A percentile compares a stretch with the other conserved stretches of the same genome.
Evolutionary conservation across 1,284 basidiomycete species (phyloP).

Genomic region (Fomitopsis schrenkii): DNA sequence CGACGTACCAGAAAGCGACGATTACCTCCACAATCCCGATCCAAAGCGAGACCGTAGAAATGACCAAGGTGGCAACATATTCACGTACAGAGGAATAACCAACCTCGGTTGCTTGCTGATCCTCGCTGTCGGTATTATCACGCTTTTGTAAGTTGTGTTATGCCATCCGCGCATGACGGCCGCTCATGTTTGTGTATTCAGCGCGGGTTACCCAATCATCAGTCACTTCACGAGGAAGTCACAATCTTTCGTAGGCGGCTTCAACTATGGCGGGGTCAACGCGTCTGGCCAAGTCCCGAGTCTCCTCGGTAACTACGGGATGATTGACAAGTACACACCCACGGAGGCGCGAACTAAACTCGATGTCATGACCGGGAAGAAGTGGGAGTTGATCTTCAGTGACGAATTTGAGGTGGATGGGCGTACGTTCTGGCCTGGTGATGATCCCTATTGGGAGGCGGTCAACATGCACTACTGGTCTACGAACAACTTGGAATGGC

Average conservation of each 20-base stretch:
- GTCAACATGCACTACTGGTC: conserved; percentile 70
- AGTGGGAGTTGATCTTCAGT: conserved; percentile 74
- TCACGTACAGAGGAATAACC: conserved; percentile 68
- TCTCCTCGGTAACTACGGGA: conserved; percentile 60
- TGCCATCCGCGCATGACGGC: background rate
- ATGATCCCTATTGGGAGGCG: conserved; percentile 68
- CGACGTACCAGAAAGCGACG: conserved; percentile 57
- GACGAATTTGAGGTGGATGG: conserved; percentile 87
- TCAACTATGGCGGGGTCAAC: conserved; percentile 81
- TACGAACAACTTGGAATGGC: conserved; percentile 63
- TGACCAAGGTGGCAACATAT: conserved; percentile 60
- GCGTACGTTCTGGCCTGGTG: conserved; percentile 72
- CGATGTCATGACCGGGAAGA: conserved; percentile 47
- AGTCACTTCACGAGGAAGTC: conserved; percentile 54
- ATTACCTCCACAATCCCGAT: conserved; percentile 75
- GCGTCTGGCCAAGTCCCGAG: conserved; percentile 68
- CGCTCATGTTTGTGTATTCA: conserved; percentile 22
- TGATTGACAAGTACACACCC: conserved; percentile 81
- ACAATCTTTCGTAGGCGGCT: conserved; percentile 57
- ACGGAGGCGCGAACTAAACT: conserved; percentile 51
- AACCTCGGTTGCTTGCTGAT: conserved; percentile 78
- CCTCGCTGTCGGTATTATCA: conserved; percentile 56
- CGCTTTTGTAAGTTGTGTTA: conserved; percentile 62
- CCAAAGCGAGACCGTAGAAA: conserved; percentile 65
- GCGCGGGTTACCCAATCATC: conserved; percentile 81